A percentile compares a stretch with the other conserved stretches of the same genome.
These are phyloP conservation scores for Luffa acutangula DNA, from an alignment of 306 rosid species.

Conservation along the genomic window DNA sequence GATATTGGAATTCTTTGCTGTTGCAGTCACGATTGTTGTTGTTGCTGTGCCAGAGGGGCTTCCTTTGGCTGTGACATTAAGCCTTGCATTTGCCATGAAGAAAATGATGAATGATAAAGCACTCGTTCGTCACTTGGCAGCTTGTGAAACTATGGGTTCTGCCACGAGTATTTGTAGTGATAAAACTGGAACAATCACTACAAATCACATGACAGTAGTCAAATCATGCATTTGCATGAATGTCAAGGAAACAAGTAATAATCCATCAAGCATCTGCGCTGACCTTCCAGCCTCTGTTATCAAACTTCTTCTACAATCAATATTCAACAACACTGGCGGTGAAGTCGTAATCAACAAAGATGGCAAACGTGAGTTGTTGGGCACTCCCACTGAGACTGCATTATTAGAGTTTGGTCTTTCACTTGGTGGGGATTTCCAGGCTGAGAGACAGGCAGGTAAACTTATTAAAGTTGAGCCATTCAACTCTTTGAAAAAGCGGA, in stretches of 20 bases:
- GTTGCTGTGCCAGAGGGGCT: slow-evolving; percentile 98
- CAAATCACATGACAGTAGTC: slow-evolving; percentile 92
- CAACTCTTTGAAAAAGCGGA: slow-evolving; percentile 75
- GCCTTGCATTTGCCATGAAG: slow-evolving; percentile 98
- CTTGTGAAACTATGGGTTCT: slow-evolving; percentile 99
- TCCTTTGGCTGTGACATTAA: slow-evolving; percentile 88
- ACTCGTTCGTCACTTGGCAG: slow-evolving; percentile 89
- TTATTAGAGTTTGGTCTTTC: slow-evolving; percentile 76
- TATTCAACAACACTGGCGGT: slow-evolving; percentile 87
- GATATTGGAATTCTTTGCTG: slow-evolving; percentile 73
- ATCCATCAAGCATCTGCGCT: slow-evolving; percentile 39
- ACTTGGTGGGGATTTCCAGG: slow-evolving; percentile 67
- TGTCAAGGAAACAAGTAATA: slow-evolving; percentile 38
- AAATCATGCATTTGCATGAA: slow-evolving; percentile 83
- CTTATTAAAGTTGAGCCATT: slow-evolving; percentile 89
- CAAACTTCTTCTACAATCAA: slow-evolving; percentile 58
- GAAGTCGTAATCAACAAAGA: slow-evolving; percentile 67
- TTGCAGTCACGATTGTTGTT: slow-evolving; percentile 90
- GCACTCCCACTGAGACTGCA: slow-evolving; percentile 86
- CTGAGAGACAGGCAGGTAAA: slow-evolving; percentile 48
- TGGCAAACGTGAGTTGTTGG: slow-evolving; percentile 69
- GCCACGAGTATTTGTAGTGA: slow-evolving; percentile 92
- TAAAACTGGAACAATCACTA: slow-evolving; percentile 91
- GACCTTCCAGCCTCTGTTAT: slow-evolving; percentile 50
- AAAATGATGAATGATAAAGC: slow-evolving; percentile 99